phyloP scores from a whole-genome alignment of 805 yeast species.

The Candida sanyiensis region DNA sequence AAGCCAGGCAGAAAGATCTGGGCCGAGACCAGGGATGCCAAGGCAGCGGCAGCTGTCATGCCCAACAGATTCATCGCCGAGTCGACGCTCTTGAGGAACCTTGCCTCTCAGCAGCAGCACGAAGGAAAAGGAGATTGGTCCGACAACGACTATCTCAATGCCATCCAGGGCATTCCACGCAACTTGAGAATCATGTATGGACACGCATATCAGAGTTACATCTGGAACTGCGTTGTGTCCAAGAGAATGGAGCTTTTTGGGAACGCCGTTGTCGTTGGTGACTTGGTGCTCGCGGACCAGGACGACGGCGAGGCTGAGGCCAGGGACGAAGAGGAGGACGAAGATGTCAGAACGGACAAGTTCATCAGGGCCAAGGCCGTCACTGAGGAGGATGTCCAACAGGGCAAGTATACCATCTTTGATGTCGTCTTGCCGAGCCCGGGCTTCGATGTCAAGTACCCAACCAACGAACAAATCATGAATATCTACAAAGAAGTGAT shows the following conservation, averaged over 20 bases:
- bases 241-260: conserved; percentile 71
- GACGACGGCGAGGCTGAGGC: conserved; percentile 1
- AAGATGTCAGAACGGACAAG: conserved; percentile 57
- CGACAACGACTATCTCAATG: conserved; percentile 59
- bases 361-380: conserved; percentile 67
- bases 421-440: conserved; percentile 96
- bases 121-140: conserved; percentile 34
- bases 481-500: conserved; percentile 64
- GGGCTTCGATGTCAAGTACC: conserved; percentile 88
- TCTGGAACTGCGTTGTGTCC: conserved; percentile 88
- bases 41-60: conserved; percentile 62
- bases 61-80: conserved; percentile 90
- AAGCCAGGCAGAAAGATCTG: conserved; percentile 77
- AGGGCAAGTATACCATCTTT: conserved; percentile 55
- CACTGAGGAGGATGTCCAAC: conserved; percentile 63
- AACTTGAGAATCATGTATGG: conserved; percentile 91
- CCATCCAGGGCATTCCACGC: conserved; percentile 85
- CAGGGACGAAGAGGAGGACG: conserved; percentile 44
- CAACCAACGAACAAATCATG: conserved; percentile 55
- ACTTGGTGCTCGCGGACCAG: conserved; percentile 50
- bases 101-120: conserved; percentile 45
- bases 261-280: conserved; percentile 67
- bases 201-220: conserved; percentile 94
- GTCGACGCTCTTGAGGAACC: conserved; percentile 55
- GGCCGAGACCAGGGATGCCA: conserved; percentile 67